Conservation (phyloP, 2,329 filamentous ascomycete genomes). For the Xylaria polymorpha region DNA sequence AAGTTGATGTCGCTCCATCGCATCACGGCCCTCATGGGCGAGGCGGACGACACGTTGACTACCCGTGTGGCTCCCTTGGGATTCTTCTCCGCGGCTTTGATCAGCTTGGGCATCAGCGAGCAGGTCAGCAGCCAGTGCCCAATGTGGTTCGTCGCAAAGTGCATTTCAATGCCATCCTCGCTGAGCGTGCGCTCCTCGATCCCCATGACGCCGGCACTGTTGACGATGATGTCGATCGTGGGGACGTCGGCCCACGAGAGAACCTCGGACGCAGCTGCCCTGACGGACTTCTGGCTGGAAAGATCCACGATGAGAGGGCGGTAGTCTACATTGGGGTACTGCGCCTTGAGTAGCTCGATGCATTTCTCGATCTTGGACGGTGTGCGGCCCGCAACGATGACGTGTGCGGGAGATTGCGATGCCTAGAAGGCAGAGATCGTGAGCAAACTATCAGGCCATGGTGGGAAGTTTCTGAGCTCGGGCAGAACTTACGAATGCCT, state of each 20-base stretch:
- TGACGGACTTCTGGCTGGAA: slow-evolving; percentile 51
- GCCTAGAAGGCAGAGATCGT: slow-evolving; percentile 36
- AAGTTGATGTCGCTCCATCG: slow-evolving; percentile 54
- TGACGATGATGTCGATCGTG: slow-evolving; percentile 56
- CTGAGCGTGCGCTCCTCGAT: slow-evolving; percentile 51
- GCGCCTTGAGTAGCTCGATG: slow-evolving; percentile 46
- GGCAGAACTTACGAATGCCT: slow-evolving; percentile 51
- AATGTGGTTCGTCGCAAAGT: slow-evolving; percentile 60
- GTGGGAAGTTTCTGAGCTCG: neutral
- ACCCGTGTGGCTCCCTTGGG: slow-evolving; percentile 50
- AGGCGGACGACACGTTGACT: slow-evolving; percentile 55
- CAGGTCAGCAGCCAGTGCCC: slow-evolving; percentile 61
- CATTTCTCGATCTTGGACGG: slow-evolving; percentile 48
- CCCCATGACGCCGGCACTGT: slow-evolving; percentile 59
- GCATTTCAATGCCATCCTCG: slow-evolving; percentile 57
- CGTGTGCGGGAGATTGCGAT: slow-evolving; percentile 49
- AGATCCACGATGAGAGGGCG: slow-evolving; percentile 54
- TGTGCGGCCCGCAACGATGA: slow-evolving; percentile 53
- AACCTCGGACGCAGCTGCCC: slow-evolving; percentile 52
- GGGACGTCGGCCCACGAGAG: slow-evolving; percentile 51
- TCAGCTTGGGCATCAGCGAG: slow-evolving; percentile 57
- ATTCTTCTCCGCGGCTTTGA: slow-evolving; percentile 47
- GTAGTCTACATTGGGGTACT: slow-evolving; percentile 48
- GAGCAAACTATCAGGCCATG: neutral
- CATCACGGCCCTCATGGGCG: slow-evolving; percentile 44